Evolutionary conservation across 208 protist genomes (phyloP).

Genomic region (Crithidia thermophila): DNA sequence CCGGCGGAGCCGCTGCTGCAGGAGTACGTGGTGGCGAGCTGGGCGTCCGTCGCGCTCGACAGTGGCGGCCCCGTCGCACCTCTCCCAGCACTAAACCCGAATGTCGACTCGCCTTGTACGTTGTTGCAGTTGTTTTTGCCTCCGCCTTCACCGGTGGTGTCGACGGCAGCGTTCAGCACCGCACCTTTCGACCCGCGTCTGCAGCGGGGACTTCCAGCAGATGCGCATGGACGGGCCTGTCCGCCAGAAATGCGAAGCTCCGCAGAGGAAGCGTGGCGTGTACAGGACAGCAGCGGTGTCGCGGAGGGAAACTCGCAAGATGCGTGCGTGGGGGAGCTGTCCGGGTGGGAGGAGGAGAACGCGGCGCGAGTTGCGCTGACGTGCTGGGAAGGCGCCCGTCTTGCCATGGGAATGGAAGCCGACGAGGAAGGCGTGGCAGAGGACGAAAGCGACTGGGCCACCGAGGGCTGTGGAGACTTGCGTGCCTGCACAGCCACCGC

Average conservation of each 20-base stretch:
- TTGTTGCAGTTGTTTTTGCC: too few relatives aligned
- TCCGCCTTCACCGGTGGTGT: too few relatives aligned
- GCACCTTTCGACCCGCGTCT: too few relatives aligned
- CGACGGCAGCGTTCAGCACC: too few relatives aligned
- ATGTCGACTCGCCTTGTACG: background rate
- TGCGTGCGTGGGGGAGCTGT: background rate
- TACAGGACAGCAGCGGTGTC: background rate
- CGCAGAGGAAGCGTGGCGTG: background rate
- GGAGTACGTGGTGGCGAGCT: constrained; percentile 36
- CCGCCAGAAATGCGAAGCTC: too few relatives aligned
- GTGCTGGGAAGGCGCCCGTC: constrained; percentile 36
- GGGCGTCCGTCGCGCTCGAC: constrained; percentile 5
- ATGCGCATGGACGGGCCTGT: too few relatives aligned
- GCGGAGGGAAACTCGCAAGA: background rate
- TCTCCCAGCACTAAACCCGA: background rate
- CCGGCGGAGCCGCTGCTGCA: constrained; percentile 1
- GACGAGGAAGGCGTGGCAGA: background rate
- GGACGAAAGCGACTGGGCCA: background rate
- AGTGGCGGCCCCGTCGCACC: background rate
- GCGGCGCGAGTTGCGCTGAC: constrained; percentile 29
- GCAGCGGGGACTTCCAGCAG: too few relatives aligned
- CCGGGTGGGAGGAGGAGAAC: constrained; percentile 26
- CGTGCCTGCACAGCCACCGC: background rate
- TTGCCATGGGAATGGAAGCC: constrained; percentile 21
- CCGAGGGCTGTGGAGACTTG: too few relatives aligned